Conservation (phyloP, 1,139 yeast species). For the Sugiyamaella novakii region DNA sequence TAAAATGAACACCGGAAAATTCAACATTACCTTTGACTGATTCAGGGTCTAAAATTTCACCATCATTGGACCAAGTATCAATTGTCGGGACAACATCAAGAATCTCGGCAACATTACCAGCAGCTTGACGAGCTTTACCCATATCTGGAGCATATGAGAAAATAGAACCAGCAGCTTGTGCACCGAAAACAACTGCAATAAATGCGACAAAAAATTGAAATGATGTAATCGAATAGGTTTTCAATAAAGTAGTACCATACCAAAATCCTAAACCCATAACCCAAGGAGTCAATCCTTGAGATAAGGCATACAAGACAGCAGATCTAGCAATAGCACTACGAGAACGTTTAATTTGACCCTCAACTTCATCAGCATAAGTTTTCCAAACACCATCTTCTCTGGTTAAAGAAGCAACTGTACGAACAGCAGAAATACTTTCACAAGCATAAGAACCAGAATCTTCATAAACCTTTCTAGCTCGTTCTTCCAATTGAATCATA, state of each 20-base stretch:
- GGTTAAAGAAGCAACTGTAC: constrained; percentile 44
- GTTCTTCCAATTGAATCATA: constrained; percentile 68
- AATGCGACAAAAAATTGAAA: constrained; percentile 45
- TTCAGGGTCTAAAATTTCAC: constrained; percentile 47
- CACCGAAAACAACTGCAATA: constrained; percentile 67
- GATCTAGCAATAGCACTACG: constrained; percentile 37
- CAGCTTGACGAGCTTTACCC: constrained; percentile 54
- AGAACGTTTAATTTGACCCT: constrained; percentile 37
- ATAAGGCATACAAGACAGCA: constrained; percentile 39
- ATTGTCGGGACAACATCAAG: constrained; percentile 67
- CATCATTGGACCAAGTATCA: constrained; percentile 54
- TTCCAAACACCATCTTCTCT: constrained; percentile 42
- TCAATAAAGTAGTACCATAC: constrained; percentile 43
- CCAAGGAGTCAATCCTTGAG: constrained; percentile 44
- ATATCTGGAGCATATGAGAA: constrained; percentile 84
- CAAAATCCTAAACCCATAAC: constrained; percentile 45
- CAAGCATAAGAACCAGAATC: constrained; percentile 44
- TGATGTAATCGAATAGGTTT: constrained; percentile 33
- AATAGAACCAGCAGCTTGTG: constrained; percentile 84
- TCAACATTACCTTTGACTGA: constrained; percentile 57
- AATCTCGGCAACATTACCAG: constrained; percentile 75
- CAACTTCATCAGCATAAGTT: constrained; percentile 37
- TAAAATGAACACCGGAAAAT: constrained; percentile 65
- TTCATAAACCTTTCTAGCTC: constrained; percentile 45
- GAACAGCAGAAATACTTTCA: constrained; percentile 41